Evolutionary conservation across 495 filamentous ascomycete species (phyloP), one percentile per base, ranked within the genome.

Genomic region (Penicillium psychrofluorescens): DNA sequence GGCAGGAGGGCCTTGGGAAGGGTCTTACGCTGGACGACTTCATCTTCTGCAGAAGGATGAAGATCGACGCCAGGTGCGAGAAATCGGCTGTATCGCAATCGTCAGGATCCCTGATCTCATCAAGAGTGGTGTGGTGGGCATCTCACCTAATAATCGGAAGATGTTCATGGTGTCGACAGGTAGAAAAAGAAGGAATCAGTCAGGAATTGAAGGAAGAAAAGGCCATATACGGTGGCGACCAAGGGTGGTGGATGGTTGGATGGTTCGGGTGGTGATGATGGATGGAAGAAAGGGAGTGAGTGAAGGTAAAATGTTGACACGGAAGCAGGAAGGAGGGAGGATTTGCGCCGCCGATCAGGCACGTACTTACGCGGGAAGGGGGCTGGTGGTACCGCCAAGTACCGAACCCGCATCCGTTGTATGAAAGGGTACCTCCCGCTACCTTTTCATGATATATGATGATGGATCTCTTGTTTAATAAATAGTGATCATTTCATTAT

Each of bases 11-110:
- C 22, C 29, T 29, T 27, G 27, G 16, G 8, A 11, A 37, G 38
- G 8, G 14, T 28, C 7, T 44, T 73, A 96, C 91, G 62, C 85
- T 91, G 30, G 90, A 85, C 53, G 82, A 81, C 55, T 80, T 82
- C 86, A 98, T 98, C 75, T 98, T 98, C 58, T 90, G 87, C 35
- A 98, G 71, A 29, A 98, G 79, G 45, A 98, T 95, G 49, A 95
- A 72, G 62, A 98, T 94, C 32, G 94, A 97, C 32, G 86, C 75
- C 51, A 97, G 71, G 73, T 98, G 92, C 70, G 88, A 96, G 54
- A 98, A 79, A 74, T 98, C 92, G 56, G 79, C 90, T 95, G 11
- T 38, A 45, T 15, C 29, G 30, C 15, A 7, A 51, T 59, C 44
- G 56, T 48, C 42, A 43, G 11, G 13, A 35, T 2, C 8, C 34